phyloP scores from a whole-genome alignment of 1,284 basidiomycete genomes.

The Tilletia walkeri region DNA sequence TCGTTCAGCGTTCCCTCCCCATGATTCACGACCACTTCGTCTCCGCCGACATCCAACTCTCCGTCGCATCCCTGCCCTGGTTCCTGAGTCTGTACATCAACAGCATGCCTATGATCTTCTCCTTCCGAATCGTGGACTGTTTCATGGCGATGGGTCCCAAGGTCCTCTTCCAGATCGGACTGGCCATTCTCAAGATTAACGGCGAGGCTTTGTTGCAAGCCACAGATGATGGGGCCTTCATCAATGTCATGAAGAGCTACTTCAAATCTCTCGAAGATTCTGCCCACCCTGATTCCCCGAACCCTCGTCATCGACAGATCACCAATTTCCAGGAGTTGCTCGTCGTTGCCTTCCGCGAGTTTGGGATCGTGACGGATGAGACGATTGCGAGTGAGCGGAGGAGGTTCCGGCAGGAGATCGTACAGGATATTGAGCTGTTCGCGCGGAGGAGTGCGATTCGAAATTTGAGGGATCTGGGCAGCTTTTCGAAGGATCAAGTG shows the following conservation, averaged over 20 bases:
- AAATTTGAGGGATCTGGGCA: slow-evolving; percentile 76
- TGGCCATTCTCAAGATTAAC: slow-evolving; percentile 97
- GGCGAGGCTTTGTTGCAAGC: slow-evolving; percentile 89
- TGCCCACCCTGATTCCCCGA: slow-evolving; percentile 83
- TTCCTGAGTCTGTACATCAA: slow-evolving; percentile 89
- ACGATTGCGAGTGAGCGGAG: slow-evolving; percentile 84
- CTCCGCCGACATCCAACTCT: slow-evolving; percentile 88
- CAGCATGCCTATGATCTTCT: slow-evolving; percentile 98
- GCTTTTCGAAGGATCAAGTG: slow-evolving; percentile 85
- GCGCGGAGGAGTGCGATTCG: slow-evolving; percentile 90
- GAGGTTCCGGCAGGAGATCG: slow-evolving; percentile 83
- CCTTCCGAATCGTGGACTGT: slow-evolving; percentile 97
- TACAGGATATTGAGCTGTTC: slow-evolving; percentile 90
- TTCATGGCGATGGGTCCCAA: slow-evolving; percentile 99
- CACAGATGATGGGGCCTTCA: slow-evolving; percentile 95
- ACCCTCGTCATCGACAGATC: slow-evolving; percentile 87
- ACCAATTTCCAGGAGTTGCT: slow-evolving; percentile 93
- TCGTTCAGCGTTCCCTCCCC: slow-evolving; percentile 74
- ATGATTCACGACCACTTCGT: slow-evolving; percentile 91
- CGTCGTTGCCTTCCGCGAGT: slow-evolving; percentile 68
- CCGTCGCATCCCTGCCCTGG: slow-evolving; percentile 96
- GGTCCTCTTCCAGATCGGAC: slow-evolving; percentile 91
- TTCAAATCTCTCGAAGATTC: slow-evolving; percentile 91
- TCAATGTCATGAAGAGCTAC: slow-evolving; percentile 69
- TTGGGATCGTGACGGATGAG: slow-evolving; percentile 91